A percentile compares a stretch with the other conserved stretches of the same genome.
phyloP scores from a whole-genome alignment of 345 rosid genomes.

The Boechera retrofracta region DNA sequence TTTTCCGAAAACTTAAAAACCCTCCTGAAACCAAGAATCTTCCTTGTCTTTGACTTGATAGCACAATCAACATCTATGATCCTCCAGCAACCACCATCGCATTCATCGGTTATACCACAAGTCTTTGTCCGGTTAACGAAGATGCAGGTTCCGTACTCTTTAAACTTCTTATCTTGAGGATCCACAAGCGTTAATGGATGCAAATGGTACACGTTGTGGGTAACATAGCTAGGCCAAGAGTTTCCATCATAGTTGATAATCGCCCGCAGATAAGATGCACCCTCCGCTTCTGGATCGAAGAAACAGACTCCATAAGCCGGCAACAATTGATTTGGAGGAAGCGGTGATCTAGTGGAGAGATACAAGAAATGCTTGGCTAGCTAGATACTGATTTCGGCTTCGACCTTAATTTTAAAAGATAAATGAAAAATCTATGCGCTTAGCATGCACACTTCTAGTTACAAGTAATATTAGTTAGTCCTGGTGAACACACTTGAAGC shows the following conservation, averaged over 20 bases:
- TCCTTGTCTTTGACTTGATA: neutral
- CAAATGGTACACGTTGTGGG: neutral
- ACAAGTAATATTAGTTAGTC: too few relatives aligned
- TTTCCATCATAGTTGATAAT: neutral
- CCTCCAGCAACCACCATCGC: constrained; percentile 15
- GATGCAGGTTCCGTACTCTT: neutral
- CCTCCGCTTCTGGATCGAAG: neutral
- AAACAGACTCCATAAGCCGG: neutral
- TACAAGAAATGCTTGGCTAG: constrained; percentile 24
- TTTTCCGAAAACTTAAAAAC: constrained; percentile 1
- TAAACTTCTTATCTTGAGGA: neutral
- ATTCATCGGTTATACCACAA: neutral
- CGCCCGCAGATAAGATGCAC: neutral
- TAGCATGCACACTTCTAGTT: too few relatives aligned
- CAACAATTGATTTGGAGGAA: neutral
- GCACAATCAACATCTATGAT: neutral
- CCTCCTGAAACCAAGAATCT: constrained; percentile 24
- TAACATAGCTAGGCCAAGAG: neutral
- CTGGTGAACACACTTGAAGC: too few relatives aligned
- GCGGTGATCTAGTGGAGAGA: neutral
- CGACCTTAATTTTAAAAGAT: too few relatives aligned
- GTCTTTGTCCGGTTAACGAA: neutral
- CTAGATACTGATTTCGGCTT: constrained; percentile 16
- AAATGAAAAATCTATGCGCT: too few relatives aligned
- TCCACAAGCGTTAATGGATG: constrained; percentile 14